A percentile compares a stretch with the other conserved stretches of the same genome.
Conservation (phyloP, 2,329 filamentous ascomycete genomes). For the Stagonosporopsis chrysanthemi region DNA sequence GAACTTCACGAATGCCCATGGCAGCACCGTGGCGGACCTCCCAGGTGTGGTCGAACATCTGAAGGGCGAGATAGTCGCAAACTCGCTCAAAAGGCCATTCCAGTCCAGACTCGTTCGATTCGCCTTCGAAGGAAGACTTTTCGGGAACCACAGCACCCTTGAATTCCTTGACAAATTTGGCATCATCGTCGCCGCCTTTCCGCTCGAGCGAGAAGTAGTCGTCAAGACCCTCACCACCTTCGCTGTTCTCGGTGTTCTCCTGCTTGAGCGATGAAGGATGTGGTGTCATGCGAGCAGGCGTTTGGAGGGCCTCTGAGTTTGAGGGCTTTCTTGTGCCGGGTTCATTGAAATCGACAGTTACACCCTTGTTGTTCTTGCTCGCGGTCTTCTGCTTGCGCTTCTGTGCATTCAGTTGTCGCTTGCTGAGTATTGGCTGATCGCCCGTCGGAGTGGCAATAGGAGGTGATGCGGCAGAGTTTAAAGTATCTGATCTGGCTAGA, state of each 20-base stretch:
- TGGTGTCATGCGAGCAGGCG: constrained; percentile 55
- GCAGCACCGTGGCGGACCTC: constrained; percentile 95
- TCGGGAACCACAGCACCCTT: constrained; percentile 83
- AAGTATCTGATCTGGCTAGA: constrained; percentile 54
- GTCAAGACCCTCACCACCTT: constrained; percentile 54
- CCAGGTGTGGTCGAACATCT: constrained; percentile 93
- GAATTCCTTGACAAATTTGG: constrained; percentile 93
- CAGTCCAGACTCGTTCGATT: constrained; percentile 76
- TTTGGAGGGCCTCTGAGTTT: constrained; percentile 64
- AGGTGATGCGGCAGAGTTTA: constrained; percentile 57
- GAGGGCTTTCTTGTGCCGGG: constrained; percentile 68
- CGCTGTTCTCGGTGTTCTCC: constrained; percentile 68
- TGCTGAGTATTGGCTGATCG: constrained; percentile 72
- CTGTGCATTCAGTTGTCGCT: constrained; percentile 90
- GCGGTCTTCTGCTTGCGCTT: constrained; percentile 94
- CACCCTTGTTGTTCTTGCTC: constrained; percentile 86
- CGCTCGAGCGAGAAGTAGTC: constrained; percentile 95
- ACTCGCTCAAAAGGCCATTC: constrained; percentile 96
- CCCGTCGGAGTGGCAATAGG: constrained; percentile 52
- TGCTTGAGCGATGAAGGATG: constrained; percentile 62
- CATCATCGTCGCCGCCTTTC: constrained; percentile 81
- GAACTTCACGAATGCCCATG: constrained; percentile 89
- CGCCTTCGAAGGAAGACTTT: constrained; percentile 83
- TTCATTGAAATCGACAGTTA: constrained; percentile 82
- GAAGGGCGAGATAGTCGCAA: constrained; percentile 91